phyloP scores from a whole-genome alignment of 192 early-diverging fungal species.

The Umbelopsis isabellina region DNA sequence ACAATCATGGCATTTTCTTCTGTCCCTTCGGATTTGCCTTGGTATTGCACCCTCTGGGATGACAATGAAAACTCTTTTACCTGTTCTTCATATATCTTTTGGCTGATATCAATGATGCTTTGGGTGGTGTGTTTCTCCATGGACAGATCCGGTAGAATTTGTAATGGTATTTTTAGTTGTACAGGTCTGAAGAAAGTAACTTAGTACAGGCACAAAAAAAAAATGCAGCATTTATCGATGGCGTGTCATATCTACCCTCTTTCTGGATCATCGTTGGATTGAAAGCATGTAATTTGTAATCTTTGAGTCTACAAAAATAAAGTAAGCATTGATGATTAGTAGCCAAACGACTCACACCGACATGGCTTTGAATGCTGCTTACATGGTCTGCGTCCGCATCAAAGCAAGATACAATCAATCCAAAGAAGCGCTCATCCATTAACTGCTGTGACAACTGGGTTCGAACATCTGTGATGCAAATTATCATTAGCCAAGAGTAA shows the following conservation, averaged over 20 bases:
- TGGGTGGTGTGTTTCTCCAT: conserved; percentile 38
- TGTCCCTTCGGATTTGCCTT: background rate
- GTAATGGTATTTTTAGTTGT: conserved; percentile 39
- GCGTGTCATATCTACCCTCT: conserved; percentile 6
- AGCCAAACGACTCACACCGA: too few species aligned
- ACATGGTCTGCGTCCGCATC: conserved; percentile 45
- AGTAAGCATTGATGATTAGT: too few species aligned
- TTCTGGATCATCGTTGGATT: conserved; percentile 29
- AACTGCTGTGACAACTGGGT: conserved; percentile 53
- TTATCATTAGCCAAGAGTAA: background rate
- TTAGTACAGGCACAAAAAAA: background rate
- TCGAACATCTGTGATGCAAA: conserved; percentile 39
- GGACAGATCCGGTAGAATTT: conserved; percentile 38
- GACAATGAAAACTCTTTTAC: conserved; percentile 33
- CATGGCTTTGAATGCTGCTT: background rate
- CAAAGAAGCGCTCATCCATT: conserved; percentile 55
- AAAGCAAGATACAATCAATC: conserved; percentile 57
- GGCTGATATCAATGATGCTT: conserved; percentile 39
- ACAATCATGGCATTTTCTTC: background rate
- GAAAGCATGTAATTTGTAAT: conserved; percentile 53
- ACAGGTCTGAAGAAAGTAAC: conserved; percentile 18
- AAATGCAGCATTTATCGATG: background rate
- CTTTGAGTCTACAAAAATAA: conserved; percentile 36
- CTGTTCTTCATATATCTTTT: conserved; percentile 50
- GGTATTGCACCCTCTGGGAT: conserved; percentile 3